Conservation (phyloP, 2,329 filamentous ascomycete genomes). For the Aspergillus fischeri region DNA sequence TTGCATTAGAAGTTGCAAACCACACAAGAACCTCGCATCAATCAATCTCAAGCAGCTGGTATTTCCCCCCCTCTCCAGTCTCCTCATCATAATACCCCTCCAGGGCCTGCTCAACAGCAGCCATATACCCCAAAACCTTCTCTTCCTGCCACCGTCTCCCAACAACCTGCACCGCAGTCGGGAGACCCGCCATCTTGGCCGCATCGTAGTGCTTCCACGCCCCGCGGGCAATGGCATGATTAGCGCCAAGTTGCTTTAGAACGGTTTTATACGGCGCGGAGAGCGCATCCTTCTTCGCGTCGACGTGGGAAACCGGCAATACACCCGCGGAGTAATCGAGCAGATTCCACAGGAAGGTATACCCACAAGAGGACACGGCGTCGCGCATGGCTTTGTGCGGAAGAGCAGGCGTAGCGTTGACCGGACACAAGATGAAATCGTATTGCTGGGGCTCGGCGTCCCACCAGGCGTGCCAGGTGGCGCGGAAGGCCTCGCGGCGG, state of each 20-base stretch:
- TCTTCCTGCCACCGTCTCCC: conserved; percentile 79
- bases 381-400: conserved; percentile 84
- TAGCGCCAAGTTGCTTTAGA: conserved; percentile 36
- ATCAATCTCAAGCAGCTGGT: conserved; percentile 36
- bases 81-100: conserved; percentile 41
- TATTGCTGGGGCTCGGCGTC: conserved; percentile 62
- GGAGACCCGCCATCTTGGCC: conserved; percentile 76
- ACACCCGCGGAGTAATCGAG: conserved; percentile 84
- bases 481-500: conserved; percentile 72
- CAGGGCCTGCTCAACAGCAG: conserved; percentile 69
- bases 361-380: conserved; percentile 80
- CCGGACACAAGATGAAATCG: conserved; percentile 78
- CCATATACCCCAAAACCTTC: conserved; percentile 79
- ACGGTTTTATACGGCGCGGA: conserved; percentile 43
- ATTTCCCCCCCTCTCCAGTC: conserved; percentile 32
- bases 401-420: conserved; percentile 83
- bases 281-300: conserved; percentile 64
- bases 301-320: conserved; percentile 80
- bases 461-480: conserved; percentile 83
- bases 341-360: conserved; percentile 92
- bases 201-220: conserved; percentile 86
- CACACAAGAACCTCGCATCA: conserved; percentile 10
- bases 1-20: too few species aligned
- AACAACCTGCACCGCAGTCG: conserved; percentile 80
- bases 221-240: conserved; percentile 76